These are phyloP conservation scores for Candida methanosorbosa DNA, from an alignment of 805 yeast genomes.

Conservation along the genomic window DNA sequence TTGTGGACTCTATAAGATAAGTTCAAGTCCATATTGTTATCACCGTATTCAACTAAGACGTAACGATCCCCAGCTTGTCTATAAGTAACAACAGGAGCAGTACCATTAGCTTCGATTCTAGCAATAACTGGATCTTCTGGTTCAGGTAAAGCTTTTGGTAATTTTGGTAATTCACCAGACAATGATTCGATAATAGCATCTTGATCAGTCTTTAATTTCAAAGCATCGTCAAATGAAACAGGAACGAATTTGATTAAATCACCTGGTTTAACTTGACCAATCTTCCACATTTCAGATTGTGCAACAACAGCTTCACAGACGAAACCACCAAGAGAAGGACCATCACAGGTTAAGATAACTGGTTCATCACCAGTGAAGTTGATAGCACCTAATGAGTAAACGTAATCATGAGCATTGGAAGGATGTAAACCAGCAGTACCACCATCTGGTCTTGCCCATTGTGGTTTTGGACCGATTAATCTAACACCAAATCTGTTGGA, in stretches of 20 bases:
- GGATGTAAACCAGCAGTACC: slow-evolving; percentile 99
- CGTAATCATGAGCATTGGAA: slow-evolving; percentile 97
- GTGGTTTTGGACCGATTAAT: slow-evolving; percentile 89
- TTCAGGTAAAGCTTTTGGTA: slow-evolving; percentile 26
- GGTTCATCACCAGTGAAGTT: slow-evolving; percentile 99
- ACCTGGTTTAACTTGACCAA: slow-evolving; percentile 96
- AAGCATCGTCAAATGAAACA: slow-evolving; percentile 59
- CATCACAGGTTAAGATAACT: slow-evolving; percentile 92
- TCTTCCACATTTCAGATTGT: slow-evolving; percentile 96
- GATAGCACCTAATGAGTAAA: slow-evolving; percentile 91
- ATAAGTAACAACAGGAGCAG: slow-evolving; percentile 67
- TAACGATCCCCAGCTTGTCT: slow-evolving; percentile 98
- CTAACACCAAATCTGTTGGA: slow-evolving; percentile 96
- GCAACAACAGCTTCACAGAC: slow-evolving; percentile 95
- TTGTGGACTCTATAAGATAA: slow-evolving; percentile 78
- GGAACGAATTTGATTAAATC: slow-evolving; percentile 78
- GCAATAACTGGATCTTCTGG: slow-evolving; percentile 68
- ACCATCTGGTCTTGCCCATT: slow-evolving; percentile 94
- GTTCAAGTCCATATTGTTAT: slow-evolving; percentile 76
- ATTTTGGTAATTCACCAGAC: slow-evolving; percentile 27
- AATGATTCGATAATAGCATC: slow-evolving; percentile 44
- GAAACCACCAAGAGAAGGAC: slow-evolving; percentile 96
- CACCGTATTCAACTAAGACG: slow-evolving; percentile 88
- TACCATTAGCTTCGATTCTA: slow-evolving; percentile 35
- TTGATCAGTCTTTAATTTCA: slow-evolving; percentile 50